Percentiles rank a stretch among this genome's conserved stretches.
Conservation (phyloP, 78 protist genomes). For the Reticulomyxa filosa region DNA sequence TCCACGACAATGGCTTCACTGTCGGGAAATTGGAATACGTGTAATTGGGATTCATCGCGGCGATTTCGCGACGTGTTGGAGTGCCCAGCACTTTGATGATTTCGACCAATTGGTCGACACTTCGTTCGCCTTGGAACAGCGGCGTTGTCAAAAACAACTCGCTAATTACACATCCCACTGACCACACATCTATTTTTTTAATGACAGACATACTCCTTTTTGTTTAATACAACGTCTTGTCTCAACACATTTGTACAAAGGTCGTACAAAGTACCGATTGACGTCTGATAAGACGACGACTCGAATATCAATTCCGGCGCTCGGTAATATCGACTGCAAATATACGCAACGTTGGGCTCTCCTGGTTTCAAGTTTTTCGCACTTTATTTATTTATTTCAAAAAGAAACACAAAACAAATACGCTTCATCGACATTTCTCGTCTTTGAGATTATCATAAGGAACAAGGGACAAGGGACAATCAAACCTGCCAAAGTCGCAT, state of each 20-base stretch:
- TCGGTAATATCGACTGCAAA: slow-evolving; percentile 97
- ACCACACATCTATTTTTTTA: too few species aligned
- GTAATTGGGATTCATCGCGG: slow-evolving; percentile 40
- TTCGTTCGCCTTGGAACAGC: slow-evolving; percentile 72
- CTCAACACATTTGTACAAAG: too few species aligned
- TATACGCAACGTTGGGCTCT: slow-evolving; percentile 94
- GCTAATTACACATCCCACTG: slow-evolving; percentile 76
- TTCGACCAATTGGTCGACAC: slow-evolving; percentile 90
- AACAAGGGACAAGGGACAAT: too few species aligned
- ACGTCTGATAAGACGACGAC: slow-evolving; percentile 74
- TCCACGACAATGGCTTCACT: slow-evolving; percentile 28
- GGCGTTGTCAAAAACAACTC: slow-evolving; percentile 79
- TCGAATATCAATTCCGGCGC: slow-evolving; percentile 99
- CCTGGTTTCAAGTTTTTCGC: slow-evolving; percentile 71
- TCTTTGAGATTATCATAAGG: too few species aligned
- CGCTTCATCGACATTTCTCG: too few species aligned
- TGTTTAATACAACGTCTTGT: too few species aligned
- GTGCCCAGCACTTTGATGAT: slow-evolving; percentile 72
- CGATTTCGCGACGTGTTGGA: slow-evolving; percentile 31
- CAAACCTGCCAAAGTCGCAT: slow-evolving; percentile 96
- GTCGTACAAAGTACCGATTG: slow-evolving; percentile 62
- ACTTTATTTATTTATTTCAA: too few species aligned
- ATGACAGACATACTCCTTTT: too few species aligned
- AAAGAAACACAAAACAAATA: too few species aligned
- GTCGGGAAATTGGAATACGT: slow-evolving; percentile 32